Base-by-base conservation (phyloP, 805 yeast genomes). In the Tetrapisispora namnaoensis region DNA sequence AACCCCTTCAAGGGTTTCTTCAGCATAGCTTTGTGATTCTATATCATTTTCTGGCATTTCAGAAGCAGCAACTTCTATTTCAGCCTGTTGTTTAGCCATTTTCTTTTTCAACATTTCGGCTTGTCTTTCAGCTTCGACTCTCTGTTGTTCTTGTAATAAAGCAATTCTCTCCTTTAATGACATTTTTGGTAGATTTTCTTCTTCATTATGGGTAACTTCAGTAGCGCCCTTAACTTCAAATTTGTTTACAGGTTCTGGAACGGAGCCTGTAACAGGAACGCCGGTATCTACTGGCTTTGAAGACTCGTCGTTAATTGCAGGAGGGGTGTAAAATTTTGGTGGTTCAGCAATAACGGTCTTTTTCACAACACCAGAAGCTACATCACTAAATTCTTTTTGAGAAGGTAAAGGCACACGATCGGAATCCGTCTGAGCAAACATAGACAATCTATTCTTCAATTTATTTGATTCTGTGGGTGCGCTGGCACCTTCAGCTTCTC, bases 111-210 rank as follows among this genome's bases (percentile, higher is more conserved):
- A 55, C 8, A 82, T 78, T 3, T 76, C 77, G 3, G 80, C 83
- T 54, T 79, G 90, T 49, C 79, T 71, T 51, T 83, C 91, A 20
- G 83, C 86, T 57, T 87, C 95, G 59, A 84, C 85, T 51, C 77
- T 78, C 61, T 87, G 96, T 50, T 82, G 80, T 59, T 86, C 78
- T 63, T 90, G 95, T 45, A 91, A 71, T 59, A 86, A 59, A 5
- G 88, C 87, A 61, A 91, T 88, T 55, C 98, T 76, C 57, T 93
- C 97, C 61, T 84, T 84, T 57, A 91, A 71, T 49, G 95, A 83
- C 70, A 89, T 67, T 55, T 85, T 81, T 9, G 96, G 96, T 34
- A 75, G 78, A 32, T 75, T 83, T 28, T 72, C 78, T 50, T 77
- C 78, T 49, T 72, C 70, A 24, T 59, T 55, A 5, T 59, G 67